Evolutionary conservation across 768 basidiomycete genomes (phyloP).

Genomic region (Hirschioporus abietinus): DNA sequence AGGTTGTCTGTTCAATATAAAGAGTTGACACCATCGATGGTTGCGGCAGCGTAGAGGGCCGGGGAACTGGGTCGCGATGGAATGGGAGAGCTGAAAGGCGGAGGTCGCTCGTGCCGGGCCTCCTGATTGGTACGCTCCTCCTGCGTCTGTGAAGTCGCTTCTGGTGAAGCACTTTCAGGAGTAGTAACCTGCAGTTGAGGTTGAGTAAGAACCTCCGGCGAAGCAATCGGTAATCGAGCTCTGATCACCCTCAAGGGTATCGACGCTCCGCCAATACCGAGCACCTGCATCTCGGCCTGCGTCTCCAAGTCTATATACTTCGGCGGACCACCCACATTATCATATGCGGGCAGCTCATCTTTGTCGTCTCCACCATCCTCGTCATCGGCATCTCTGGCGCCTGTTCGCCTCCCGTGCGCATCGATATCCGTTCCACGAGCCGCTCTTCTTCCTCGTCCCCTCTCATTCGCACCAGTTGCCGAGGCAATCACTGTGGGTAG

Average conservation of each 20-base stretch:
- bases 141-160: background rate
- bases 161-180: background rate
- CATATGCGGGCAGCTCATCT: conserved; percentile 44
- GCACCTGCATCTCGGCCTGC: background rate
- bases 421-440: conserved; percentile 34
- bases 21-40: conserved; percentile 4
- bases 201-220: background rate
- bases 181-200: background rate
- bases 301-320: conserved; percentile 30
- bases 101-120: background rate
- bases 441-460: conserved; percentile 17
- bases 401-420: conserved; percentile 32
- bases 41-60: conserved; percentile 13
- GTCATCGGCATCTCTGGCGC: conserved; percentile 25
- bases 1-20: conserved; percentile 5
- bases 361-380: conserved; percentile 30
- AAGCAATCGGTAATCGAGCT: background rate
- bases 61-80: background rate
- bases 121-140: background rate
- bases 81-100: background rate
- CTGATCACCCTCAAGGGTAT: background rate
- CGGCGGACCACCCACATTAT: conserved; percentile 39
- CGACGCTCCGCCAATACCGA: background rate
- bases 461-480: background rate
- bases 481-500: background rate